Percentiles rank a stretch among this genome's conserved stretches.
Conservation (phyloP, 768 basidiomycete genomes). For the Termitomyces sp. region DNA sequence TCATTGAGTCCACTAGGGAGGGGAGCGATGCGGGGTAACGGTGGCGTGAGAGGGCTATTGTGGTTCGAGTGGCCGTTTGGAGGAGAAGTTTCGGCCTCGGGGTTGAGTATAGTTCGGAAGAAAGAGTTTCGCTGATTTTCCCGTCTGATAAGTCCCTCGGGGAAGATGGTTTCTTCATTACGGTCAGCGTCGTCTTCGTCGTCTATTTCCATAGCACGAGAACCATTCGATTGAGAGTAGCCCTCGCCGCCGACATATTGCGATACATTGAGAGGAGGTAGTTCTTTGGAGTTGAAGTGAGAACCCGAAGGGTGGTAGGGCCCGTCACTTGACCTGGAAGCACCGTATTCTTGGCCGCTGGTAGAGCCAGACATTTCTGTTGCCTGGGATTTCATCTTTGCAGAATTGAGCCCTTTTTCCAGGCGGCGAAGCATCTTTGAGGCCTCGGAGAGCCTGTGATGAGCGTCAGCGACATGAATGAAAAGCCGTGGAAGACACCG, state of each 20-base stretch:
- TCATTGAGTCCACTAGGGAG: conserved; percentile 44
- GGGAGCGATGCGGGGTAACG: conserved; percentile 32
- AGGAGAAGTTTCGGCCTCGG: conserved; percentile 42
- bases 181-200: conserved; percentile 64
- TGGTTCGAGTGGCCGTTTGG: conserved; percentile 27
- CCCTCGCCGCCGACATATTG: conserved; percentile 26
- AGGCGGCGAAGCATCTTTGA: conserved; percentile 86
- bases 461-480: conserved; percentile 5
- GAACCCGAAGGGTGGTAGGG: conserved; percentile 24
- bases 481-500: conserved; percentile 15
- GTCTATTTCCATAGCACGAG: conserved; percentile 43
- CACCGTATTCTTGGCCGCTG: conserved; percentile 20
- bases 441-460: conserved; percentile 70
- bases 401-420: conserved; percentile 76
- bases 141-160: conserved; percentile 66
- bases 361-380: conserved; percentile 29
- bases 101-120: conserved; percentile 80
- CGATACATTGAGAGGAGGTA: conserved; percentile 42
- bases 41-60: conserved; percentile 34
- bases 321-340: conserved; percentile 23
- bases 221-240: conserved; percentile 31
- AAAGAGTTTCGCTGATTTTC: conserved; percentile 73
- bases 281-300: conserved; percentile 40
- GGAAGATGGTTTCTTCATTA: conserved; percentile 60
- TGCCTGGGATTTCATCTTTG: conserved; percentile 65